Base-by-base conservation (phyloP, 2,329 filamentous ascomycete species). In the Herpotrichia juniperi region DNA sequence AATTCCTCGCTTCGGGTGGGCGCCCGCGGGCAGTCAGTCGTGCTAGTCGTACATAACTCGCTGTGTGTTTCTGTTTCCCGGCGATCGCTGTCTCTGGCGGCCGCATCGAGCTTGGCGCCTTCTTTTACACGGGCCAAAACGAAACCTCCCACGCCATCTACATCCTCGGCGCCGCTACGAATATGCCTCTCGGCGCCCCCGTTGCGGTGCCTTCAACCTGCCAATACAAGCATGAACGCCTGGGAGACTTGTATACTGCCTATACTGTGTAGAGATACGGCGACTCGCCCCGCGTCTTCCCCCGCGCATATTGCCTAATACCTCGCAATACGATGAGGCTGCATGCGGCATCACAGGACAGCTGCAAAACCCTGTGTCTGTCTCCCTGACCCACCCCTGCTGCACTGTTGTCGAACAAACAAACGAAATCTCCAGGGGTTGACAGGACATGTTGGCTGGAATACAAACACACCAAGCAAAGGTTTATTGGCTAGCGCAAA, bases 121-220 rank as follows among this genome's bases (percentile, higher is more conserved):
- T 14, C 6, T n/a, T 17, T 26, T 7, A 6, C 4, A 6, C 7
- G 7, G 42, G 3, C 11, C 25, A 34, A 45, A 43, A 43, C 10
- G 28, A 45, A 45, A 45, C 28, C 42, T 22, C 21, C 47, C 50
- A 53, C 53, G 34, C 45, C n/a, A 21, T 39, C 45, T 42, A 49
- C 54, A 57, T 54, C 39, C 16, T 40, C 34, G 34, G 12, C 28
- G 31, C 26, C 48, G 24, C 28, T 24, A 52, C 37, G n/a, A 40
- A 12, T 7, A 24, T 24, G 37, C 21, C 37, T n/a, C 21, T 25
- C 37, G 37, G 37, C 11, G 37, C 37, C 19, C 21, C 37, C 7
- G 19, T 7, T 14, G 26, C 26, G 26, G 7, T 12, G 26, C 12
- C 26, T 7, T 28, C 26, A 6, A 12, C 26, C 7, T 7, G 26